Base-by-base conservation (phyloP, 2,329 filamentous ascomycete genomes). In the Trichoderma hamatum region DNA sequence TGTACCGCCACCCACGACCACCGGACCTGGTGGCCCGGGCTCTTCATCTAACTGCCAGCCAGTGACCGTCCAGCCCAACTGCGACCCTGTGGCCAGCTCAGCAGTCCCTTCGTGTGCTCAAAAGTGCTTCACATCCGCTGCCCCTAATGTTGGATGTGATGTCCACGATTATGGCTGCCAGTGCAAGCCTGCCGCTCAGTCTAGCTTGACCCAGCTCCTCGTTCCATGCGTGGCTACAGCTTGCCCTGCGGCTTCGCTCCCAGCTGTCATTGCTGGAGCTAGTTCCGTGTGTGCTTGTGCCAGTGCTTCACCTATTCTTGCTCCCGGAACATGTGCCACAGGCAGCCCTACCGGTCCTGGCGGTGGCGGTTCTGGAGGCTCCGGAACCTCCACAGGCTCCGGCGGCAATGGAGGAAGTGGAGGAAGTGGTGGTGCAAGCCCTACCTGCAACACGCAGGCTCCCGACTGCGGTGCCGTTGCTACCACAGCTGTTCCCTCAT, bases 31-130 rank as follows among this genome's bases (percentile, higher is more conserved):
- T 24, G 32, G 26, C 9, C 36, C 62, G 0, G 62, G 49, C 34
- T 43, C 65, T 19, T 21, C 43, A 24, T 56, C 54, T 14, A 64
- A 54, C 49, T 65, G 62, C 34, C 32, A 65, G 62, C 62, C 49
- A 11, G 62, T 65, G 51, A 36, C 62, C 10, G 68, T 71, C 19
- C 67, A 68, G 21, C 71, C 76, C 55, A 43, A 43, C 19, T 77
- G 76, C 46, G 74, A 70, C 14, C 69, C 72, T 10, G 72, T 77
- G 19, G 75, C 75, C 26, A 73, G 73, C 16, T 71, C 71, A 49
- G 75, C 73, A 13, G 73, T 77, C 30, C 76, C 76, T 3, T 55
- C 68, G 4, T 77, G 76, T 49, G 76, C 76, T 34, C 72, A 76
- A 32, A 36, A 69, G n/a, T 78, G 76, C 70, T 77, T 77, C 71